A percentile compares a stretch with the other conserved stretches of the same genome.
Conservation (phyloP, 169 alveolate genomes). For the Plasmodium cynomolgi region DNA sequence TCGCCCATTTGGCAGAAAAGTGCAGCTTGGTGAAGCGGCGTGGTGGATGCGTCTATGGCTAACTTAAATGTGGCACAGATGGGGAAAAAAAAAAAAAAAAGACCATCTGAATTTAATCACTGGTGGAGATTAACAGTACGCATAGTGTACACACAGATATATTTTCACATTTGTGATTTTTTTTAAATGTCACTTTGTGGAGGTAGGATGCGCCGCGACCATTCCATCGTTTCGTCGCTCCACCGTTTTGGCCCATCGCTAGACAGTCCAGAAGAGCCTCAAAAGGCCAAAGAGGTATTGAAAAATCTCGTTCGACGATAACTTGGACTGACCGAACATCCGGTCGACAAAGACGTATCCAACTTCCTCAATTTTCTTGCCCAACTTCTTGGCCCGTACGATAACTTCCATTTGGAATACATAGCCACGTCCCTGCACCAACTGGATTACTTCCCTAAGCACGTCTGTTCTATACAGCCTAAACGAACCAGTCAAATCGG, state of each 20-base stretch:
- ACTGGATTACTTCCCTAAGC: conserved; percentile 83
- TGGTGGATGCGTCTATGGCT: neutral
- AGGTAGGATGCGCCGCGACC: neutral
- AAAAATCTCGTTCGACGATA: conserved; percentile 94
- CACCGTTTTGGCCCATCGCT: neutral
- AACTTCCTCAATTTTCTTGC: conserved; percentile 93
- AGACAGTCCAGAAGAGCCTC: conserved; percentile 88
- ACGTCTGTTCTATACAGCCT: conserved; percentile 93
- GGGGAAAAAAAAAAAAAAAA: conserved; percentile 1
- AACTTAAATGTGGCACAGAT: neutral
- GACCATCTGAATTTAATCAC: neutral
- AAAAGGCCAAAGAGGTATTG: conserved; percentile 92
- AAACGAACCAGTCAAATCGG: conserved; percentile 96
- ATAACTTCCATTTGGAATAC: conserved; percentile 98
- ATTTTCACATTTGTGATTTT: neutral
- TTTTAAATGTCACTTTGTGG: neutral
- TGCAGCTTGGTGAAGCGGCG: neutral
- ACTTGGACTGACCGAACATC: conserved; percentile 95
- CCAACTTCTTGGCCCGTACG: conserved; percentile 92
- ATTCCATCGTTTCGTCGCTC: neutral
- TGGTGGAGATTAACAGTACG: neutral
- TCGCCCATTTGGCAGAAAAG: no score
- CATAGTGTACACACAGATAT: neutral
- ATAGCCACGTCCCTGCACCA: conserved; percentile 88
- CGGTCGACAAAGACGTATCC: conserved; percentile 98